Percentiles rank a stretch among this genome's conserved stretches.
Conservation (phyloP, 2,329 filamentous ascomycete species). For the Mycosphaerella sp. region DNA sequence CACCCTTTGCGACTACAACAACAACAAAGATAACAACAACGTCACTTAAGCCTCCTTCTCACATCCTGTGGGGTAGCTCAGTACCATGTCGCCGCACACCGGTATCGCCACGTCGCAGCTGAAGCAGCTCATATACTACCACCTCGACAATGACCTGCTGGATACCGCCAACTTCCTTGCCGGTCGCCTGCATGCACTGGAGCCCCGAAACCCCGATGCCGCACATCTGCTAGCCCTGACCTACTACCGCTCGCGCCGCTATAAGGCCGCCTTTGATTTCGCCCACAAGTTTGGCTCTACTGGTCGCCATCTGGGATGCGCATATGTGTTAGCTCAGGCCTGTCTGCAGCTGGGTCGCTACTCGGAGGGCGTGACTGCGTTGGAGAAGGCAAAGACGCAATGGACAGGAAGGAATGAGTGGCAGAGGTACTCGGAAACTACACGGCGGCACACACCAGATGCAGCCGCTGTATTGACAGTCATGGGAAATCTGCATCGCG, state of each 20-base stretch:
- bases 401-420: constrained; percentile 73
- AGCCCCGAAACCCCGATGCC: constrained; percentile 73
- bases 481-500: constrained; percentile 79
- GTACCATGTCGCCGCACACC: constrained; percentile 50
- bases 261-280: constrained; percentile 78
- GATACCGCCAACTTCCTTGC: constrained; percentile 93
- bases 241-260: constrained; percentile 74
- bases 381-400: constrained; percentile 72
- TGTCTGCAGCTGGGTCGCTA: constrained; percentile 73
- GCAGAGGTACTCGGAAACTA: constrained; percentile 70
- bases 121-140: constrained; percentile 61
- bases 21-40: background rate
- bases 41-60: background rate
- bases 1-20: background rate
- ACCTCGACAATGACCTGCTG: constrained; percentile 82
- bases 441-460: constrained; percentile 71
- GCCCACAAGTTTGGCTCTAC: constrained; percentile 65
- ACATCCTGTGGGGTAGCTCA: background rate
- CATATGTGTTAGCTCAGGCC: constrained; percentile 85
- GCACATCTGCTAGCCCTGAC: constrained; percentile 78
- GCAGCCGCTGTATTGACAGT: constrained; percentile 76
- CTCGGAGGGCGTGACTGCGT: constrained; percentile 71
- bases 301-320: constrained; percentile 74
- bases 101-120: constrained; percentile 55
- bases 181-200: constrained; percentile 76